Evolutionary conservation across 2,329 filamentous ascomycete species (phyloP).

Genomic region (Xylariales sp.): DNA sequence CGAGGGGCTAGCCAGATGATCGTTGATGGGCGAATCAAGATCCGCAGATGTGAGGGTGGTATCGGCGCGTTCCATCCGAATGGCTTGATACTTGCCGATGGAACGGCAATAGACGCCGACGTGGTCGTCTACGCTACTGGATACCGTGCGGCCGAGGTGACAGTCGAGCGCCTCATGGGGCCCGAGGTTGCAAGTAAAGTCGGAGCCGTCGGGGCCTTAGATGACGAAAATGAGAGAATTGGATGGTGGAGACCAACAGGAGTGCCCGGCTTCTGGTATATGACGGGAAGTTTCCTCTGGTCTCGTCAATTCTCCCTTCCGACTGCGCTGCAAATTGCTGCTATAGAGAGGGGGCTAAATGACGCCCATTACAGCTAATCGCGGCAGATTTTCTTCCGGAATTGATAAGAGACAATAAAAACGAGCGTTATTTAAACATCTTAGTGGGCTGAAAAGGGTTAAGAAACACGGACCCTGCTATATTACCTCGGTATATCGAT

Average conservation of each 20-base stretch:
- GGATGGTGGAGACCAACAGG: constrained; percentile 3
- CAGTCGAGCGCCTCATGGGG: not conserved
- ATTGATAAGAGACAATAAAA: too few relatives aligned
- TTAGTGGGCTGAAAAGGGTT: too few relatives aligned
- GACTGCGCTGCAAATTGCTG: not conserved
- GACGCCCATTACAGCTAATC: not conserved
- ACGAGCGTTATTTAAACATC: too few relatives aligned
- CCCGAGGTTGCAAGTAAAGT: not conserved
- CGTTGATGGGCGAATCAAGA: not conserved
- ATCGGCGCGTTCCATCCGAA: not conserved
- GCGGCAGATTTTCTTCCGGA: too few relatives aligned
- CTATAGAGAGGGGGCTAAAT: not conserved
- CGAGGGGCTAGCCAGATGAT: not conserved
- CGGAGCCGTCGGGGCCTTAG: not conserved
- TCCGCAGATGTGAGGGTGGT: not conserved
- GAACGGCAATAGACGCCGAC: not conserved
- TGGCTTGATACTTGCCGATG: not conserved
- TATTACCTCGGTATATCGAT: too few relatives aligned
- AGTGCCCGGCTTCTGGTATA: not conserved
- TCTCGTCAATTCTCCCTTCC: not conserved
- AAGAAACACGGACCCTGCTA: too few relatives aligned
- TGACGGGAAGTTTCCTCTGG: not conserved
- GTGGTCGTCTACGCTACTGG: constrained; percentile 1
- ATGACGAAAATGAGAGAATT: not conserved
- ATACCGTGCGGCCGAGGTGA: not conserved